A percentile compares a stretch with the other conserved stretches of the same genome.
These are phyloP conservation scores for Medicago truncatula DNA, from an alignment of 306 rosid species.

Conservation along the genomic window DNA sequence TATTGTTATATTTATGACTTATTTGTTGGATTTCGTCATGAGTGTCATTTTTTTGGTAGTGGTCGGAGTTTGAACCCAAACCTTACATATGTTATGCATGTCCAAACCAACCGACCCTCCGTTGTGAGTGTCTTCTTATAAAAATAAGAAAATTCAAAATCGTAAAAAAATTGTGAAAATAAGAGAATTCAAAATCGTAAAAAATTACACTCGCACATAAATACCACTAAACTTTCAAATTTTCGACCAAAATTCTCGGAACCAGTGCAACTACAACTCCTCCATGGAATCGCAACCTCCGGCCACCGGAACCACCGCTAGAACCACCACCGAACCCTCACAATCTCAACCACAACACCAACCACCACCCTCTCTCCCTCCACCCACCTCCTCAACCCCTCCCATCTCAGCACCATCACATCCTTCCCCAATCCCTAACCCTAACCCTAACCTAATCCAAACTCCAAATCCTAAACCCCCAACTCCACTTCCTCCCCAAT, in stretches of 20 bases:
- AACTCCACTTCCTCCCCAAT: conserved; percentile 48
- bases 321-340: conserved; percentile 44
- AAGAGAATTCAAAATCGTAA: too few species aligned
- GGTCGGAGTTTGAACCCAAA: too few species aligned
- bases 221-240: background rate
- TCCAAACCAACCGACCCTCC: too few species aligned
- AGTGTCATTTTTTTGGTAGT: too few species aligned
- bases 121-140: too few species aligned
- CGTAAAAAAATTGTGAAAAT: too few species aligned
- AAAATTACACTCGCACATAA: background rate
- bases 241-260: background rate
- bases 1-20: too few species aligned
- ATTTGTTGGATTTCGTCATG: too few species aligned
- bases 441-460: conserved; percentile 39
- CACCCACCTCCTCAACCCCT: conserved; percentile 46
- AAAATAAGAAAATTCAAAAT: too few species aligned
- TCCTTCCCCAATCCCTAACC: conserved; percentile 47
- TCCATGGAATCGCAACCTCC: conserved; percentile 57
- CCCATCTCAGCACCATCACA: conserved; percentile 44
- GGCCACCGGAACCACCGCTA: conserved; percentile 38
- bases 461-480: conserved; percentile 54
- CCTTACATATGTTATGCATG: too few species aligned
- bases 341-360: conserved; percentile 36
- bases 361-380: conserved; percentile 39
- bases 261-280: background rate